phyloP scores from a whole-genome alignment of 345 rosid genomes.

The Eucalyptus microcorys region DNA sequence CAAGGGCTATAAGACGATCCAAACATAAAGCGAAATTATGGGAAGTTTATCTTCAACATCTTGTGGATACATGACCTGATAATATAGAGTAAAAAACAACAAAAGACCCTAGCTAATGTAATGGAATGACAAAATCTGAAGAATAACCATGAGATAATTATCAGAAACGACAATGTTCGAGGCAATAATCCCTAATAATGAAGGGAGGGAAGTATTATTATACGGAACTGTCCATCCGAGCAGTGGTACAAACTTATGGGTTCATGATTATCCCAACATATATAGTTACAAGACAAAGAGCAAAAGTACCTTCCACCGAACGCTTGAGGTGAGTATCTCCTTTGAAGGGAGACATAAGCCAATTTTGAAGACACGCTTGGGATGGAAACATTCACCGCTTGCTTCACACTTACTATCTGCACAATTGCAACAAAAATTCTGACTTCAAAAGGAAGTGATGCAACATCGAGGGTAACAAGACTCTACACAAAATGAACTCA shows the following conservation, averaged over 20 bases:
- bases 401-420: constrained; percentile 27
- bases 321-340: background rate
- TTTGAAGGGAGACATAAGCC: constrained; percentile 14
- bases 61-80: background rate
- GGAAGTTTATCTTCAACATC: background rate
- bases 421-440: background rate
- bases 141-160: background rate
- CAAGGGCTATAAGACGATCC: background rate
- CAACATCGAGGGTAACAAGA: background rate
- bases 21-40: background rate
- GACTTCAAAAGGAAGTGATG: background rate
- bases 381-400: background rate
- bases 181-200: background rate
- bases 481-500: background rate
- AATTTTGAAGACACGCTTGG: constrained; percentile 9
- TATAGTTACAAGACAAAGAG: background rate
- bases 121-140: background rate
- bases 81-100: background rate
- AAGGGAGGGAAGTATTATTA: background rate
- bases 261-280: background rate
- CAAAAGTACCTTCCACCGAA: constrained; percentile 2
- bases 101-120: background rate
- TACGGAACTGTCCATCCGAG: background rate
- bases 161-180: background rate
- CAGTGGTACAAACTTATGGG: background rate